Conservation (phyloP, 148 eudicot species). For the Rhododendron ferrugineum region DNA sequence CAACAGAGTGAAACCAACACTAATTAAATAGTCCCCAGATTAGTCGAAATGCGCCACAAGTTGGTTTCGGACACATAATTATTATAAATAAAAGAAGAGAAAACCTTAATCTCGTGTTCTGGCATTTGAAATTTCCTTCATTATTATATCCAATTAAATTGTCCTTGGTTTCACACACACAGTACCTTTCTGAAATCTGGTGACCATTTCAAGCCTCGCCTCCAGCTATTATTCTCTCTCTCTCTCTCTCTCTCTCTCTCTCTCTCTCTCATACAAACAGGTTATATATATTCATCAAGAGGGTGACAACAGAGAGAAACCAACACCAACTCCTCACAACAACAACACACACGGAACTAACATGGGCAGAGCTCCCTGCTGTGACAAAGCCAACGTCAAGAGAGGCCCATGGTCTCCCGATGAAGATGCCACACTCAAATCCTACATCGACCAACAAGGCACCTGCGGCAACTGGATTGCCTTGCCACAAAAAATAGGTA, state of each 20-base stretch:
- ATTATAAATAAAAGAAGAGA: conserved; percentile 14
- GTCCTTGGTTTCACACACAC: conserved; percentile 21
- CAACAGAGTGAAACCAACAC: no score
- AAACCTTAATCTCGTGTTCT: conserved; percentile 33
- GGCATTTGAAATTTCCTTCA: conserved; percentile 35
- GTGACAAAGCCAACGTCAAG: conserved; percentile 40
- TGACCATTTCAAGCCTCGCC: conserved; percentile 45
- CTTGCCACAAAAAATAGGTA: conserved; percentile 38
- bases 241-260: conserved; percentile 22
- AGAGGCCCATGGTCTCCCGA: conserved; percentile 46
- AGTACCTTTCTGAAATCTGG: conserved; percentile 35
- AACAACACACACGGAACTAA: neutral
- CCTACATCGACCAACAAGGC: conserved; percentile 32
- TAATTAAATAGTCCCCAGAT: no score
- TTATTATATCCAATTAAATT: conserved; percentile 31
- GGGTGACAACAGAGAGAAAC: conserved; percentile 7
- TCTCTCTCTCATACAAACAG: conserved; percentile 11
- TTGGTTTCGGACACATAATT: no score
- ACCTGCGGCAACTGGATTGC: conserved; percentile 39
- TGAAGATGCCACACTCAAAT: conserved; percentile 32
- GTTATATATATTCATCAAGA: conserved; percentile 14
- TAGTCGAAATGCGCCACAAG: no score
- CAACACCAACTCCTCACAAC: conserved; percentile 13
- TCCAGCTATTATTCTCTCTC: conserved; percentile 58
- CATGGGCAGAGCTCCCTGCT: conserved; percentile 46